phyloP scores from a whole-genome alignment of 768 basidiomycete genomes.

The Agaricus sinodeliciosus region DNA sequence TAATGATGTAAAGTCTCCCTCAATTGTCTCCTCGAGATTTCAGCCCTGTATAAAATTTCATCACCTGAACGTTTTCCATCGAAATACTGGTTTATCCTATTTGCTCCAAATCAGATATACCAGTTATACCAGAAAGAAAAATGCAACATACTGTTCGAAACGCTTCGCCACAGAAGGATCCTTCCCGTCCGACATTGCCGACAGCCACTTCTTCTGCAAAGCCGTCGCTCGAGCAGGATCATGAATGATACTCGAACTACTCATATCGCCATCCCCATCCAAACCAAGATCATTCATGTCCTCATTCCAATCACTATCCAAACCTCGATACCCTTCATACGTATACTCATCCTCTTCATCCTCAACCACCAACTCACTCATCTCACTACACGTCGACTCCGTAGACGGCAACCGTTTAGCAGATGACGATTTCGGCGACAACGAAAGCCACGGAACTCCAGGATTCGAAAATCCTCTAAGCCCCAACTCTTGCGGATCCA shows the following conservation, averaged over 20 bases:
- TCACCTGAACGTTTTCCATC: conserved; percentile 90
- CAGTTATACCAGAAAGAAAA: neutral
- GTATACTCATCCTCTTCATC: conserved; percentile 31
- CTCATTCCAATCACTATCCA: conserved; percentile 32
- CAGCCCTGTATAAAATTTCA: conserved; percentile 87
- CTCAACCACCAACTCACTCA: conserved; percentile 32
- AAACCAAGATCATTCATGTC: conserved; percentile 32
- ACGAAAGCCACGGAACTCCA: conserved; percentile 39
- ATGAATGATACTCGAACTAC: conserved; percentile 61
- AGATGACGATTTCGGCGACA: conserved; percentile 39
- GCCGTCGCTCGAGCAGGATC: conserved; percentile 81
- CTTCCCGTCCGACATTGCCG: conserved; percentile 86
- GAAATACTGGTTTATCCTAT: conserved; percentile 87
- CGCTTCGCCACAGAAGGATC: conserved; percentile 59
- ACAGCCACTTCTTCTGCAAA: conserved; percentile 74
- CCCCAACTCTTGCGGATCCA: conserved; percentile 12
- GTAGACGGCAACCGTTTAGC: conserved; percentile 34
- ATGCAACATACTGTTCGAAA: conserved; percentile 64
- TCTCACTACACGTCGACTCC: conserved; percentile 36
- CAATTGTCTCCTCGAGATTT: conserved; percentile 78
- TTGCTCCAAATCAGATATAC: neutral
- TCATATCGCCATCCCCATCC: conserved; percentile 42
- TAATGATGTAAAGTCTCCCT: conserved; percentile 81
- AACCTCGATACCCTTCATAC: conserved; percentile 18
- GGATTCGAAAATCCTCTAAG: conserved; percentile 11